Percentiles rank a stretch among this genome's conserved stretches.
Evolutionary conservation across 805 yeast species (phyloP).

Genomic region (Saturnispora saitoi): DNA sequence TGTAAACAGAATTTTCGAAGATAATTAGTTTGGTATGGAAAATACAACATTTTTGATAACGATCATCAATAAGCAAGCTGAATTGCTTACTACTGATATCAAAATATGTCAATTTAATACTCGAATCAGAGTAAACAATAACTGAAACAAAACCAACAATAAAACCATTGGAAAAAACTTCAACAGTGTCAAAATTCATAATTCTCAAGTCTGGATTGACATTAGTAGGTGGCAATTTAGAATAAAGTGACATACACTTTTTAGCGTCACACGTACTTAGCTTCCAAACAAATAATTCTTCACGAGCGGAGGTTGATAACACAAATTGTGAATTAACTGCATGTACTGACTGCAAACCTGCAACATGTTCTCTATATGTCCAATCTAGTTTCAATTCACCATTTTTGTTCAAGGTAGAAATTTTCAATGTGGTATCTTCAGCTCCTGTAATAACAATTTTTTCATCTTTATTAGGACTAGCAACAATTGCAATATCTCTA

Average conservation of each 20-base stretch:
- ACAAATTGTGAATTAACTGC: constrained; percentile 45
- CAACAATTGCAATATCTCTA: constrained; percentile 56
- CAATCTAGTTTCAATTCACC: constrained; percentile 44
- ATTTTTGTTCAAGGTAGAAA: constrained; percentile 35
- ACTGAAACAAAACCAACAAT: constrained; percentile 43
- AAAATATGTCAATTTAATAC: constrained; percentile 57
- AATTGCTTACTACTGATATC: constrained; percentile 32
- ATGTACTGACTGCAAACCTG: constrained; percentile 75
- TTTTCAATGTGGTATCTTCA: constrained; percentile 74
- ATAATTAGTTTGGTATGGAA: constrained; percentile 47
- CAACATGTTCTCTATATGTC: constrained; percentile 73
- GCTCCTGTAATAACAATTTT: constrained; percentile 64
- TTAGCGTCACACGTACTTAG: constrained; percentile 22
- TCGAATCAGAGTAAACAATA: constrained; percentile 81
- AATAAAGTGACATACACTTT: constrained; percentile 36
- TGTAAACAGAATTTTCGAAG: constrained; percentile 21
- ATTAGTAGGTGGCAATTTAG: constrained; percentile 45
- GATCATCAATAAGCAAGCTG: constrained; percentile 35
- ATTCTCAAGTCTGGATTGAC: constrained; percentile 76
- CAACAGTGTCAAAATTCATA: constrained; percentile 67
- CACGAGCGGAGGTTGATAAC: constrained; percentile 68
- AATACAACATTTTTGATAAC: constrained; percentile 70
- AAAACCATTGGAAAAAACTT: constrained; percentile 23
- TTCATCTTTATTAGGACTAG: constrained; percentile 21
- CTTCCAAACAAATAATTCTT: constrained; percentile 80